Percentiles rank a stretch among this genome's conserved stretches.
These are phyloP conservation scores for Kodamaea sp. DNA, from an alignment of 1,139 yeast species.

Conservation along the genomic window DNA sequence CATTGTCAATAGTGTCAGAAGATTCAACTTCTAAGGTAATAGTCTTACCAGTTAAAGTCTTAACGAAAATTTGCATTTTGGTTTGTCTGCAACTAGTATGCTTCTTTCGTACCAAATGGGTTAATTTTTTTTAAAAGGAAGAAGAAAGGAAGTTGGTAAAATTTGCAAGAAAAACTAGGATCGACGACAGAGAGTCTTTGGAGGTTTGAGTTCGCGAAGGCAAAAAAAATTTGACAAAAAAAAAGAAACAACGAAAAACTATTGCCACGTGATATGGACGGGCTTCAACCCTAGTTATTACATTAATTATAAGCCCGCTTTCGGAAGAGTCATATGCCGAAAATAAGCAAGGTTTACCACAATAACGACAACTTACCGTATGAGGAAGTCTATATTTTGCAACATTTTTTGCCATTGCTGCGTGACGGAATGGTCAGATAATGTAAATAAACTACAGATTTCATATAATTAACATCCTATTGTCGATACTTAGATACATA, in stretches of 20 bases:
- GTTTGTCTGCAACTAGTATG: conserved; percentile 46
- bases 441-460: no score
- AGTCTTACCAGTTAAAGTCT: conserved; percentile 98
- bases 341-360: no score
- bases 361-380: no score
- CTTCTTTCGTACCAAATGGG: conserved; percentile 50
- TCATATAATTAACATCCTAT: no score
- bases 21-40: conserved; percentile 99
- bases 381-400: no score
- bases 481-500: no score
- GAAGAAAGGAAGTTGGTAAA: conserved; percentile 1
- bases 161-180: conserved; percentile 4
- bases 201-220: conserved; percentile 1
- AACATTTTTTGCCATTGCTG: no score
- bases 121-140: conserved; percentile 2
- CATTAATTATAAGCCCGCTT: no score
- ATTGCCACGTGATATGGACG: background rate
- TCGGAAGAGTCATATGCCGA: no score
- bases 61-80: conserved; percentile 97
- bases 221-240: background rate
- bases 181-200: conserved; percentile 3
- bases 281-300: no score
- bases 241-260: background rate
- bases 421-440: no score
- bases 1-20: conserved; percentile 98